phyloP scores from a whole-genome alignment of 2,329 filamentous ascomycete species.

The Cladosporium colombiae region DNA sequence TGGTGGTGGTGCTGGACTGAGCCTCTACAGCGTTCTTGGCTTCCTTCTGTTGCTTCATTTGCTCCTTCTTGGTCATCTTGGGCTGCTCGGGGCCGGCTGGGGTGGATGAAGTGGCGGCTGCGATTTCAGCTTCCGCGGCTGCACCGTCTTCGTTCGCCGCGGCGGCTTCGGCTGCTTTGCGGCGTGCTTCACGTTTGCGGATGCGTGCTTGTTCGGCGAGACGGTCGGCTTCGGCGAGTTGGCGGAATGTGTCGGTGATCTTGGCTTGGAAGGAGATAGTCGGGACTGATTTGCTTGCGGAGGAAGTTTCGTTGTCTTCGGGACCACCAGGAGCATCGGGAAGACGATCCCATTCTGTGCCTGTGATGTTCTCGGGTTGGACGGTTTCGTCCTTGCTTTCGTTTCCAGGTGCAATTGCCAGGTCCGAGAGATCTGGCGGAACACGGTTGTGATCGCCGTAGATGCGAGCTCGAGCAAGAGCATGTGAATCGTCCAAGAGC shows the following conservation, averaged over 20 bases:
- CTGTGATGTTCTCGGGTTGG: conserved; percentile 40
- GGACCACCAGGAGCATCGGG: conserved; percentile 22
- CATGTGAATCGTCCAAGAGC: conserved; percentile 74
- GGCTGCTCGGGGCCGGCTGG: conserved; percentile 43
- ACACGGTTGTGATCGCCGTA: conserved; percentile 77
- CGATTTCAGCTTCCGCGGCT: conserved; percentile 22
- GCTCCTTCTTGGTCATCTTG: conserved; percentile 86
- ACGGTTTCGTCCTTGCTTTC: conserved; percentile 36
- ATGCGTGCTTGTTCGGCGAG: conserved; percentile 68
- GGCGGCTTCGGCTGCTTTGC: conserved; percentile 31
- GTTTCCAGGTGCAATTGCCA: conserved; percentile 41
- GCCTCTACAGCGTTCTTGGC: conserved; percentile 48
- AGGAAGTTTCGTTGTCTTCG: conserved; percentile 31
- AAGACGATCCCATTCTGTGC: conserved; percentile 36
- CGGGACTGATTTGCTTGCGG: conserved; percentile 42
- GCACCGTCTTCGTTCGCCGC: conserved; percentile 20
- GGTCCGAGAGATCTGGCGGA: conserved; percentile 72
- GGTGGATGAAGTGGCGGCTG: conserved; percentile 27
- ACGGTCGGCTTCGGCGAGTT: conserved; percentile 65
- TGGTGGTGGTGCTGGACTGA: conserved; percentile 69
- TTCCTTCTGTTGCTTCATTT: conserved; percentile 73
- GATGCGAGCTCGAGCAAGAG: conserved; percentile 70
- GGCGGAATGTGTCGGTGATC: conserved; percentile 57
- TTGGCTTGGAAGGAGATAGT: conserved; percentile 47
- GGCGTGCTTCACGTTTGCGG: conserved; percentile 47